A percentile compares a stretch with the other conserved stretches of the same genome.
These are phyloP conservation scores for Ilyonectria sp. DNA, from an alignment of 2,329 filamentous ascomycete genomes.

Conservation along the genomic window DNA sequence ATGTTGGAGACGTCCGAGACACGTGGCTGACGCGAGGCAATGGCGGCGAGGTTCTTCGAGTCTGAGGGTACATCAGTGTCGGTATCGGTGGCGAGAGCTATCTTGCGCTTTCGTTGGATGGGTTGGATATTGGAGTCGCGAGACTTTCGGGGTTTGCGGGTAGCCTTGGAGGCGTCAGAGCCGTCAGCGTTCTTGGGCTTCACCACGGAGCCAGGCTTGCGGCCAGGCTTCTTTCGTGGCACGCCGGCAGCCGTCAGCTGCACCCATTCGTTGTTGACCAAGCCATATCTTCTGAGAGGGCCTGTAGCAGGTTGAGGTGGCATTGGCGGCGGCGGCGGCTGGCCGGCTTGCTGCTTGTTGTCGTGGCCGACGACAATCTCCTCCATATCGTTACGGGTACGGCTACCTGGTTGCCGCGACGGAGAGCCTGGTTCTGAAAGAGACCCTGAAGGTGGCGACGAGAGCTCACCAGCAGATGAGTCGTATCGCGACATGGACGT, in stretches of 20 bases:
- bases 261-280: slow-evolving; percentile 59
- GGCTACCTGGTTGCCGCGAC: slow-evolving; percentile 52
- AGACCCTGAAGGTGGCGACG: slow-evolving; percentile 66
- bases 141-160: slow-evolving; percentile 69
- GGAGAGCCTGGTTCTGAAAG: slow-evolving; percentile 66
- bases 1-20: slow-evolving; percentile 45
- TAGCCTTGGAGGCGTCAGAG: slow-evolving; percentile 59
- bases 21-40: slow-evolving; percentile 43
- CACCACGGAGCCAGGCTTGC: slow-evolving; percentile 72
- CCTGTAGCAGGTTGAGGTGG: slow-evolving; percentile 43
- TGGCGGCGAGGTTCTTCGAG: slow-evolving; percentile 53
- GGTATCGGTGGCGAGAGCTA: slow-evolving; percentile 56
- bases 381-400: slow-evolving; percentile 58
- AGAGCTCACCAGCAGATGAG: slow-evolving; percentile 65
- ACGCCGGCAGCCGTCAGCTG: slow-evolving; percentile 71
- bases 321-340: slow-evolving; percentile 42
- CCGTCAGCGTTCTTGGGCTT: slow-evolving; percentile 61
- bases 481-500: slow-evolving; percentile 59
- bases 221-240: slow-evolving; percentile 75
- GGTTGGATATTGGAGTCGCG: slow-evolving; percentile 72
- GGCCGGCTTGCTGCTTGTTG: slow-evolving; percentile 40
- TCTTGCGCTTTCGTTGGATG: slow-evolving; percentile 69
- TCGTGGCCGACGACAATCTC: slow-evolving; percentile 63
- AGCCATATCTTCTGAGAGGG: slow-evolving; percentile 51
- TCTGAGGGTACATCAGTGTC: slow-evolving; percentile 56